phyloP scores from a whole-genome alignment of 1,139 yeast species.

The Taphrina pruni region DNA sequence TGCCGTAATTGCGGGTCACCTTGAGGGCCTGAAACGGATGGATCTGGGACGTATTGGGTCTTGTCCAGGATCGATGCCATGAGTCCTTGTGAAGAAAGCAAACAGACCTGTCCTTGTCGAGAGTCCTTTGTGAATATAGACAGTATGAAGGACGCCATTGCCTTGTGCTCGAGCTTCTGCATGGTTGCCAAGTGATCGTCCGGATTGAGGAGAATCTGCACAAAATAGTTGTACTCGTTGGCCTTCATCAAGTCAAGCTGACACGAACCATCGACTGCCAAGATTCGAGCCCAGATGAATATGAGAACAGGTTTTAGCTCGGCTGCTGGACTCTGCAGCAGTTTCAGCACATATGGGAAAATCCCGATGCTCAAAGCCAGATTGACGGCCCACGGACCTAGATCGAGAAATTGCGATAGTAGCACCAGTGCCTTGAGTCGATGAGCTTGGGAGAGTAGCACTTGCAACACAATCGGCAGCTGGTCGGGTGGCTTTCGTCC shows the following conservation, averaged over 20 bases:
- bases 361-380: conserved; percentile 91
- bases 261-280: conserved; percentile 92
- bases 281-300: conserved; percentile 95
- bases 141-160: conserved; percentile 91
- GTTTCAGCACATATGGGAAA: conserved; percentile 89
- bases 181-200: conserved; percentile 54
- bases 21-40: conserved; percentile 24
- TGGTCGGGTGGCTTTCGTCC: conserved; percentile 88
- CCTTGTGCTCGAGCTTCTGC: conserved; percentile 73
- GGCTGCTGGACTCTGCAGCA: conserved; percentile 92
- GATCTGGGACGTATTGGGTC: conserved; percentile 66
- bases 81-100: conserved; percentile 48
- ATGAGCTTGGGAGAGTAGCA: conserved; percentile 89
- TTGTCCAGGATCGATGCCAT: conserved; percentile 33
- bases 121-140: conserved; percentile 82
- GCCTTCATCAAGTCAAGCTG: conserved; percentile 92
- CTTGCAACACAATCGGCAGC: conserved; percentile 90
- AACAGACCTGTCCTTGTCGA: conserved; percentile 77
- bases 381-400: conserved; percentile 98
- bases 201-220: conserved; percentile 67
- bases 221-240: conserved; percentile 86
- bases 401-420: conserved; percentile 81
- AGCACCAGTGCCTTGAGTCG: conserved; percentile 85
- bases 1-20: conserved; percentile 82
- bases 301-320: conserved; percentile 92